A percentile compares a stretch with the other conserved stretches of the same genome.
These are phyloP conservation scores for Cryptococcus sp. DNA, from an alignment of 1,284 basidiomycete species.

Conservation along the genomic window DNA sequence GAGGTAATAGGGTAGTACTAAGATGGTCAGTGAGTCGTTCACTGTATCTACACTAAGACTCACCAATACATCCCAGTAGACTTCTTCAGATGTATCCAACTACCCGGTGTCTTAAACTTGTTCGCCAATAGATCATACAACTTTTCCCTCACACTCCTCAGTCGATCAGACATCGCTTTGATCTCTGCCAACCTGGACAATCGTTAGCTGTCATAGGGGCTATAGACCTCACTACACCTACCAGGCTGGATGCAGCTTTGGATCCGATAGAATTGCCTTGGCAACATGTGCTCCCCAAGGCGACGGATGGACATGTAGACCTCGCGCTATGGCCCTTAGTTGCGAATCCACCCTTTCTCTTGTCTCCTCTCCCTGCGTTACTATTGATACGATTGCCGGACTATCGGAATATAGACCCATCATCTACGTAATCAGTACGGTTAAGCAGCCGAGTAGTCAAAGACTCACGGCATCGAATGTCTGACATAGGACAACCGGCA, in stretches of 20 bases:
- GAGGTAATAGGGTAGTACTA: constrained; percentile 36
- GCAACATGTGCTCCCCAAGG: constrained; percentile 45
- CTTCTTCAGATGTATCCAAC: constrained; percentile 82
- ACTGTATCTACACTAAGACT: constrained; percentile 7
- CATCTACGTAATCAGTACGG: constrained; percentile 32
- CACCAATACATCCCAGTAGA: constrained; percentile 44
- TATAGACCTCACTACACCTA: no score
- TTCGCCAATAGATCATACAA: constrained; percentile 69
- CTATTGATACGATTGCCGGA: constrained; percentile 42
- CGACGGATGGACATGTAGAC: constrained; percentile 40
- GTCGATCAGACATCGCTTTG: constrained; percentile 82
- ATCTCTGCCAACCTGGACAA: constrained; percentile 79
- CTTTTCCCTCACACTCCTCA: constrained; percentile 83
- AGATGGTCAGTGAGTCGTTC: neutral
- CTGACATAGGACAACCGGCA: constrained; percentile 44
- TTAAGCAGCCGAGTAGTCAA: neutral
- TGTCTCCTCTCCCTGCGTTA: constrained; percentile 30
- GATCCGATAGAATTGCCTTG: constrained; percentile 36
- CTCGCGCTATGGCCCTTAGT: constrained; percentile 33
- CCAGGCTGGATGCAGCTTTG: constrained; percentile 57
- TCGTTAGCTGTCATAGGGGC: no score
- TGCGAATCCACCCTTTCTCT: constrained; percentile 40
- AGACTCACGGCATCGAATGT: constrained; percentile 42
- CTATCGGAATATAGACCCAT: constrained; percentile 46
- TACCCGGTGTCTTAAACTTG: constrained; percentile 80